These are phyloP conservation scores for Colletotrichum godetiae DNA, from an alignment of 2,329 filamentous ascomycete species.

Conservation along the genomic window DNA sequence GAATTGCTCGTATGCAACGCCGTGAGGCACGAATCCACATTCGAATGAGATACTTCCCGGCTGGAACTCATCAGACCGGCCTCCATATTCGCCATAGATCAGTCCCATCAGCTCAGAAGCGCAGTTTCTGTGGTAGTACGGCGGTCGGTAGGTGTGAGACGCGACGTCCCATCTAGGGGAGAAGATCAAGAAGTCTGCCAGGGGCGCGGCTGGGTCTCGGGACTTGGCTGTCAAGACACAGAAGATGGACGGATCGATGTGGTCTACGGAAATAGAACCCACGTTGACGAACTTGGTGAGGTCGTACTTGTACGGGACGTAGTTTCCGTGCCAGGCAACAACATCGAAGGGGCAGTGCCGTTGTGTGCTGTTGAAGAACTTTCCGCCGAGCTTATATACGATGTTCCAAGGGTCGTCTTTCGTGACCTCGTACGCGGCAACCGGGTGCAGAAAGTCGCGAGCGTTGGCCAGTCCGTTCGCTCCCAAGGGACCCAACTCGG, in stretches of 20 bases:
- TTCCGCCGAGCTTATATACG: constrained; percentile 70
- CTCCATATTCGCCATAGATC: constrained; percentile 49
- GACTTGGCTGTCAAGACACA: constrained; percentile 72
- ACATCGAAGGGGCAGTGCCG: constrained; percentile 77
- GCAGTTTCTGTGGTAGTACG: constrained; percentile 73
- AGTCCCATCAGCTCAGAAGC: constrained; percentile 69
- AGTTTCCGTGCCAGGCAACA: constrained; percentile 78
- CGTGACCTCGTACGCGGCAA: constrained; percentile 66
- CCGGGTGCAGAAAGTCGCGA: constrained; percentile 73
- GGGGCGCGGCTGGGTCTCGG: constrained; percentile 61
- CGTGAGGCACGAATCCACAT: constrained; percentile 59
- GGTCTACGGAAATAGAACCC: constrained; percentile 69
- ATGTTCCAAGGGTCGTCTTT: constrained; percentile 67
- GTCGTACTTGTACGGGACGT: constrained; percentile 70
- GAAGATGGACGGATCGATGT: constrained; percentile 75
- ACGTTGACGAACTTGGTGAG: constrained; percentile 68
- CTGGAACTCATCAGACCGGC: constrained; percentile 53
- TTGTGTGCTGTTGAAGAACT: constrained; percentile 70
- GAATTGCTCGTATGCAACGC: constrained; percentile 57
- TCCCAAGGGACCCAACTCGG: constrained; percentile 74
- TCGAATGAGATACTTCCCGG: constrained; percentile 57
- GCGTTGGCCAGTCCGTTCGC: constrained; percentile 74
- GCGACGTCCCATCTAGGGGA: constrained; percentile 74
- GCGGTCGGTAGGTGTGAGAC: constrained; percentile 71
- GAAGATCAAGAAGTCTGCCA: constrained; percentile 76